Evolutionary conservation across 495 filamentous ascomycete genomes (phyloP), one percentile per base, ranked within the genome.

Genomic region (Aspergillus incahuasiensis): DNA sequence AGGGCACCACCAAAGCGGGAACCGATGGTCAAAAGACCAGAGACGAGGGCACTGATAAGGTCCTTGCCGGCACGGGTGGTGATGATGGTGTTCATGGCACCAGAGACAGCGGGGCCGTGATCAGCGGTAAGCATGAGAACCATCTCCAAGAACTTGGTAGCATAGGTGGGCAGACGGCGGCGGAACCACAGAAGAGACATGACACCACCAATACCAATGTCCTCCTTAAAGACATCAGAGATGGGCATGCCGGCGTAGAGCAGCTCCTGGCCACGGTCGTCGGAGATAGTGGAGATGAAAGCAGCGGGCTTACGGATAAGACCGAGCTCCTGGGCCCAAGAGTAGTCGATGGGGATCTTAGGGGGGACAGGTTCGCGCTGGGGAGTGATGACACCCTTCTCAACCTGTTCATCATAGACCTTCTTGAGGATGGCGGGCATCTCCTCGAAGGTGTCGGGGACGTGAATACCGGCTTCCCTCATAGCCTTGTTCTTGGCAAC

Each of bases 81-180:
- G 73, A 98, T 97, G 75, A 98, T 98, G 60, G 94, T 98, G 86
- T 98, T 98, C 94, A 98, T 98, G 65, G 94, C 94, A 79, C 94
- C 94, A 61, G 94, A 98, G 58, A 98, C 94, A 67, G 94, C 94
- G 41, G 94, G 94, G 75, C 94, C 94, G 84, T 98, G 94, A 69
- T 98, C 94, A 63, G 94, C 94, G 65, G 94, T 98, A 69, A 98
- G 84, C 94, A 98, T 98, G 72, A 98, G 91, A 62, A 98, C 95
- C 94, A 98, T 98, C 83, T 98, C 94, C 61, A 98, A 77, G 85
- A 98, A 98, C 80, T 94, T 95, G 81, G 90, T 90, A 64, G 94
- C 95, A 68, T 96, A 97, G 63, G 88, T 80, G 59, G 94, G 94
- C 46, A 98, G 89, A 68, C 94, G 90, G 73, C 94, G 92, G 65